Base-by-base conservation (phyloP, 768 basidiomycete genomes). In the Podaxis carcinomalis region DNA sequence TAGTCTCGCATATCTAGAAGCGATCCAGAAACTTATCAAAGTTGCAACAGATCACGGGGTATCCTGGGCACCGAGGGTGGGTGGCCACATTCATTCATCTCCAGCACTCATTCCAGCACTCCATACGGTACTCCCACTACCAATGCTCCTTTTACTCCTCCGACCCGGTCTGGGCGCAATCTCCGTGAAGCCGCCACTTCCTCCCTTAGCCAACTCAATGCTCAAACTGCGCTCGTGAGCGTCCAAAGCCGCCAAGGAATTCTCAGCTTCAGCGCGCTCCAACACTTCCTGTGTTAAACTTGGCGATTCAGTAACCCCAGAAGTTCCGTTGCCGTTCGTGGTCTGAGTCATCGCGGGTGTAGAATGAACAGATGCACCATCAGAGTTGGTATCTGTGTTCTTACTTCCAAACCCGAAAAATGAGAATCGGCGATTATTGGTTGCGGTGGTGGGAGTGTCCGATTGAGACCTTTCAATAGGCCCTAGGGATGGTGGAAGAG, bases 81-180 rank as follows among this genome's bases (percentile, higher is more conserved):
- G 14, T 25, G 9, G 19, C 21, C 10, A 51, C 36, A 42, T 46
- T 40, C 51, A 68, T 36, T 76, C 77, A 42, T 86, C 83, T 47
- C 77, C 85, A 27, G 81, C 86, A 65, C 85, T 85, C 86, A 90
- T 87, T 35, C 91, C 91, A 54, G 91, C 91, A 70, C 92, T 93
- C 87, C 88, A 93, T 28, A 93, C 89, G 1, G 92, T 93, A 65
- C 85, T 87, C 39, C 84, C 83, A 63, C 87, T 88, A 6, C 87
- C 83, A 23, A 71, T 80, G 63, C 86, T 88, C 62, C 81, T 78
- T 51, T 81, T 75, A 57, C 84, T 84, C 63, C 86, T 80, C 68
- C 88, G 80, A 60, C 87, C 82, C 32, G 79, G 73, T 51, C 83
- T 78, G 37, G 77, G 77, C 16, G 77, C 74, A 56, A 92, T 83